Base-by-base conservation (phyloP, 129 eudicot species). In the Lactuca sativa region DNA sequence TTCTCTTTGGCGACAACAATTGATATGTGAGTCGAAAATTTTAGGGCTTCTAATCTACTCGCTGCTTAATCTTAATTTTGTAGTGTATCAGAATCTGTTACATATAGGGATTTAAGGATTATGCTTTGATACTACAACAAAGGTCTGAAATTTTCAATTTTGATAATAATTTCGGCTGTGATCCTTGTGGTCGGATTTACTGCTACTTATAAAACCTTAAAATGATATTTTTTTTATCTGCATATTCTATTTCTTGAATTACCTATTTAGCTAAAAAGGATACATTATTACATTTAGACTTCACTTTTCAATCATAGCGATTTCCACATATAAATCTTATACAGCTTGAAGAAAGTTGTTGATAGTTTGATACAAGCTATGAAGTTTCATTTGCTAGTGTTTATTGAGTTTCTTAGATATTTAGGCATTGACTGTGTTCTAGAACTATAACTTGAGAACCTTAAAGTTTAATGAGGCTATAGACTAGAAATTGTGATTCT, bases 1-100 rank as follows among this genome's bases (percentile, higher is more conserved):
- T 79, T 38, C 73, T 89, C 11, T 89, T 89, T 31, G 84, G 84
- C 6, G 85, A 83, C 9, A 73, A 71, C 15, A 55, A 72, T 40
- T 76, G 48, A 74, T 36, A 57, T 56, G 52, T 56, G 78, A 66
- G 52, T 56, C 3, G 10, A 13, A 3, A 36, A 21, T 18, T 33
- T 71, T 72, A 62, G 62, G 77, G 43, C 4, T 72, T 62, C 10
- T 70, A 57, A 6, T 61, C 18, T 69, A 55, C 38, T 56, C 9
- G 38, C 14, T 38, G 25, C 41, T 40, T 56, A 25, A 56, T 70
- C 12, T 3, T 17, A 54, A 68, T 7, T 56, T 60, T 16, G 30
- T 9, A 41, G 49, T 62, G 67, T 18, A 38, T 62, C 66, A 3
- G 8, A 36, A 62, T 62, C n/a, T 36, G n/a, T 37, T 38, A 62